Evolutionary conservation across 306 rosid genomes (phyloP).

Genomic region (Dalbergia oliveri): DNA sequence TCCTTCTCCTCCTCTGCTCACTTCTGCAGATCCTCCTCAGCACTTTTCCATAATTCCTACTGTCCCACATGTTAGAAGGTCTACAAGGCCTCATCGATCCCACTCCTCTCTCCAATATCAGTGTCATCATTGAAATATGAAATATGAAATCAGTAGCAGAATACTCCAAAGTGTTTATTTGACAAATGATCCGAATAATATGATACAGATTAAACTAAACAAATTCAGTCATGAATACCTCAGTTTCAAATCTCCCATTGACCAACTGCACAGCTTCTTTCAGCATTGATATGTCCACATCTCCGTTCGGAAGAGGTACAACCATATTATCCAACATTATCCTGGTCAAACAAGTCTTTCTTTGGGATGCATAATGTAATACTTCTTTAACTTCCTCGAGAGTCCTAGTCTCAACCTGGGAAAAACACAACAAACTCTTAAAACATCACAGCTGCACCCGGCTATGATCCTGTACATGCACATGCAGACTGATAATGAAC

Average conservation of each 20-base stretch:
- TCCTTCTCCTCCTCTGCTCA: too few species aligned
- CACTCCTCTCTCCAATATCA: too few species aligned
- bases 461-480: conserved; percentile 29
- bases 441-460: conserved; percentile 32
- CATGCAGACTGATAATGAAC: conserved; percentile 18
- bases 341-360: conserved; percentile 79
- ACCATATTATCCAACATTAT: conserved; percentile 99
- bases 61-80: too few species aligned
- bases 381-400: conserved; percentile 82
- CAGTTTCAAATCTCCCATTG: conserved; percentile 82
- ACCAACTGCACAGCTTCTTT: conserved; percentile 80
- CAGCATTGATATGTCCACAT: conserved; percentile 85
- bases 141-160: too few species aligned
- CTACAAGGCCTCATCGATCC: too few species aligned
- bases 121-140: too few species aligned
- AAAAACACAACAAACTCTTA: conserved; percentile 27
- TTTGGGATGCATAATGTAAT: conserved; percentile 70
- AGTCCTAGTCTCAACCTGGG: conserved; percentile 94
- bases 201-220: too few species aligned
- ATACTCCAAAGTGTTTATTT: too few species aligned
- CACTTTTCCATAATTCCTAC: too few species aligned
- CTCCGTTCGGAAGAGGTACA: conserved; percentile 75
- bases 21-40: too few species aligned
- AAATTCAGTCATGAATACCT: conserved; percentile 47
- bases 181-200: too few species aligned